phyloP scores from a whole-genome alignment of 2,329 filamentous ascomycete species.

The Xylaria sp. region DNA sequence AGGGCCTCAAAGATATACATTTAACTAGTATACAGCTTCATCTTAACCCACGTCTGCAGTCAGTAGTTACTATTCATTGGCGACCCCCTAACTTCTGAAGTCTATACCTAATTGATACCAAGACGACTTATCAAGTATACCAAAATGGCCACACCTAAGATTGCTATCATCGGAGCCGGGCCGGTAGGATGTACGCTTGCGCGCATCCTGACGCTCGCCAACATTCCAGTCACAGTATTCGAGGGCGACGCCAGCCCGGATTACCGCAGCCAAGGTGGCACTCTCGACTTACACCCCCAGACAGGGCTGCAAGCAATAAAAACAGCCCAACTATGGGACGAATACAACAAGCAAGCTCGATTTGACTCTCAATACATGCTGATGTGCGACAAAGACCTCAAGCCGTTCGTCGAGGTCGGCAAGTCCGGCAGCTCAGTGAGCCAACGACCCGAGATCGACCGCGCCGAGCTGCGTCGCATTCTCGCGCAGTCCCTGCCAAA shows the following conservation, averaged over 20 bases:
- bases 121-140: background rate
- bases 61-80: too few relatives aligned
- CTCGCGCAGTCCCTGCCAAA: background rate
- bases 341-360: conserved; percentile 60
- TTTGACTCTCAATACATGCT: conserved; percentile 51
- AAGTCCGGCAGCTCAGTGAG: background rate
- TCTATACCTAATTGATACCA: conserved; percentile 18
- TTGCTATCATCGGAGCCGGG: conserved; percentile 62
- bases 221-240: conserved; percentile 60
- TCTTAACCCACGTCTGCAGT: too few relatives aligned
- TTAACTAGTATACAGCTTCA: too few relatives aligned
- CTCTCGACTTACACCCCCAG: conserved; percentile 63
- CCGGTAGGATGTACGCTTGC: conserved; percentile 61
- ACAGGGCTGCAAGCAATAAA: conserved; percentile 57
- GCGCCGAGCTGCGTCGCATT: background rate
- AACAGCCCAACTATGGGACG: conserved; percentile 57
- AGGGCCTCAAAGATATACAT: too few relatives aligned
- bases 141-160: conserved; percentile 39
- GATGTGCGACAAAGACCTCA: conserved; percentile 4
- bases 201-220: conserved; percentile 60
- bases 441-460: background rate
- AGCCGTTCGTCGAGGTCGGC: background rate
- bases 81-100: background rate
- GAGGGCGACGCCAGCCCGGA: conserved; percentile 58
- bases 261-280: conserved; percentile 62